These are phyloP conservation scores for Cryptococcus sp. DNA, from an alignment of 1,284 basidiomycete genomes.

Conservation along the genomic window DNA sequence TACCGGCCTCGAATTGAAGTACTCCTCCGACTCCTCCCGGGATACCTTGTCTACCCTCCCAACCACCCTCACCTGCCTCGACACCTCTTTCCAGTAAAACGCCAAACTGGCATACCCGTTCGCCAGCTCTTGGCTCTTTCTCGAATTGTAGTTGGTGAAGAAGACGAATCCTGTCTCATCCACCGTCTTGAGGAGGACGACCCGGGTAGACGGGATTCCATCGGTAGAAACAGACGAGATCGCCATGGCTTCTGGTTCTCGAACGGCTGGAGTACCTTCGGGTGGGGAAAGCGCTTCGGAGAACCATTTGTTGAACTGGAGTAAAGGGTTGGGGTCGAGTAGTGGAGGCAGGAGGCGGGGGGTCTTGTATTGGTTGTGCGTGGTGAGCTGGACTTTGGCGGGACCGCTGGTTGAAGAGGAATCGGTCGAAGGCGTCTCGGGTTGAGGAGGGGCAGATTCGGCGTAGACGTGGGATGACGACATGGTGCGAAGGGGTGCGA, in stretches of 20 bases:
- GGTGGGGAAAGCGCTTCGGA: constrained; percentile 52
- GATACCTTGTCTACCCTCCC: constrained; percentile 75
- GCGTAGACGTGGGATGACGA: constrained; percentile 6
- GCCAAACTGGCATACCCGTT: constrained; percentile 76
- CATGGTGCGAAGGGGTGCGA: constrained; percentile 2
- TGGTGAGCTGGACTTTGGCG: constrained; percentile 51
- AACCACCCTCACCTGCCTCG: constrained; percentile 74
- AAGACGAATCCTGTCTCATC: constrained; percentile 84
- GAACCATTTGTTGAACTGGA: constrained; percentile 82
- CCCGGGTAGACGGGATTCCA: constrained; percentile 76
- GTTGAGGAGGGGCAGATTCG: neutral
- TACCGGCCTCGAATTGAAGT: constrained; percentile 76
- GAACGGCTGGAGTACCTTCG: constrained; percentile 50
- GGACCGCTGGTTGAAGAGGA: constrained; percentile 3
- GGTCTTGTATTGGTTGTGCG: constrained; percentile 69
- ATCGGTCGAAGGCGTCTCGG: neutral
- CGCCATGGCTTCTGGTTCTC: constrained; percentile 82
- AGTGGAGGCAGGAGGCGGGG: constrained; percentile 57
- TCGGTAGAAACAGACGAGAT: constrained; percentile 67
- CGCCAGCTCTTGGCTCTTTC: constrained; percentile 77
- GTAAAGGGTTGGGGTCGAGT: constrained; percentile 63
- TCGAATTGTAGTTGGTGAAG: constrained; percentile 91
- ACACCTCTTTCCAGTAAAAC: constrained; percentile 88
- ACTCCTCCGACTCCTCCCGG: constrained; percentile 67
- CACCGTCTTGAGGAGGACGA: constrained; percentile 87